Base-by-base conservation (phyloP, 2,329 filamentous ascomycete species). In the Aspergillus aculeatus region DNA sequence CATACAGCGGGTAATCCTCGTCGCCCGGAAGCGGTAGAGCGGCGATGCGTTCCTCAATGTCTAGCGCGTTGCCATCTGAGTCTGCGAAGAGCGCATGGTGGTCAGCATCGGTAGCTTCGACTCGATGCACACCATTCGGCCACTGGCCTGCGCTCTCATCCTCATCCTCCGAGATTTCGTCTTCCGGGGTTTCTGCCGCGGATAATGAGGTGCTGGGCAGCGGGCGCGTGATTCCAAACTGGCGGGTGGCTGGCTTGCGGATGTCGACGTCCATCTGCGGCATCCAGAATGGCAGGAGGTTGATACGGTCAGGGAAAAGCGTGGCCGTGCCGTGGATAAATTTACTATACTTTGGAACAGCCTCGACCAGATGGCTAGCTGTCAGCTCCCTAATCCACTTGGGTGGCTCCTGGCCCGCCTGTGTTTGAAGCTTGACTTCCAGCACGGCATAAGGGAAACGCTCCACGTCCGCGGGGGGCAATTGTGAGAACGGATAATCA, bases 341-440 rank as follows among this genome's bases (percentile, higher is more conserved):
- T 79, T 99, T 99, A 71, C 92, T 97, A 78, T 98, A 99, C 74
- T 99, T 99, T 63, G 95, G 95, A 2, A 99, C 93, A n/a, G 95
- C 93, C 78, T 99, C 95, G 2, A 99, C 95, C 16, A 99, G 83
- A 78, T 99, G 95, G 63, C 92, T 96, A 12, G 91, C 85, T 49
- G 92, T 96, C 54, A 99, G 84, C 72, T 98, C 92, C 23, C 92
- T 89, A 68, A 99, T 94, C 95, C 95, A 99, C 72, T 96, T 90
- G 0, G 95, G 95, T 14, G 95, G 92, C 72, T 97, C 92, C 75
- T 97, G 93, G 44, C 95, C 95, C 58, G 90, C 87, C 75, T 97
- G 94, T 1, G 95, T 99, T 78, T 99, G 95, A 21, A 99, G 84
- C 81, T 99, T 99, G 64, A 99, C 95, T 77, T 99, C 95, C 7